Evolutionary conservation across 495 filamentous ascomycete genomes (phyloP).

Genomic region (Aspergillus incahuasiensis): DNA sequence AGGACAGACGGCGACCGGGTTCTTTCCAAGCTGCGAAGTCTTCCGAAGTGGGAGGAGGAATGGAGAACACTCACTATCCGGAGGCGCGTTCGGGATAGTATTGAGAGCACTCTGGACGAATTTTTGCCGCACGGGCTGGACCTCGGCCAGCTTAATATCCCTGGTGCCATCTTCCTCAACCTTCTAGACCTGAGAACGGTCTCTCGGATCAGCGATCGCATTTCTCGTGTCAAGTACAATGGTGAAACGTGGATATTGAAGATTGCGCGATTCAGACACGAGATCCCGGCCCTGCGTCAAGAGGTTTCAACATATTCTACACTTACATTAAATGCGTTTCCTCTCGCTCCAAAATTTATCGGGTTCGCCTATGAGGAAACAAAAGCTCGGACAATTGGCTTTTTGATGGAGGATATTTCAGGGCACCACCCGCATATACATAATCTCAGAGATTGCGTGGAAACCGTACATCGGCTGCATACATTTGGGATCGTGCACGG

Average conservation of each 20-base stretch:
- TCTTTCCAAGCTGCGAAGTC: conserved; percentile 5
- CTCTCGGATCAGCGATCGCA: conserved; percentile 12
- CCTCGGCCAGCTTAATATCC: neutral
- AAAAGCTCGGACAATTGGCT: conserved; percentile 7
- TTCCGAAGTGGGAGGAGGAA: conserved; percentile 9
- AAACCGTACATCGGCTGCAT: conserved; percentile 22
- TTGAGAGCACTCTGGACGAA: conserved; percentile 8
- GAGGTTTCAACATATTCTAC: conserved; percentile 6
- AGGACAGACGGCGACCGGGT: conserved; percentile 6
- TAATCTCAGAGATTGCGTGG: conserved; percentile 6
- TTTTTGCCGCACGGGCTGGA: conserved; percentile 10
- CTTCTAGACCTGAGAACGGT: conserved; percentile 1
- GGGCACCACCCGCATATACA: conserved; percentile 2
- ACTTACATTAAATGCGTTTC: neutral
- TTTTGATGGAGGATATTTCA: conserved; percentile 11
- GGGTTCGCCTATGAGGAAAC: conserved; percentile 15
- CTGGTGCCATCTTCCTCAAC: neutral
- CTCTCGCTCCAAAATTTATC: conserved; percentile 5
- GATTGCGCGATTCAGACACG: conserved; percentile 9
- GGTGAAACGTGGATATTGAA: conserved; percentile 6
- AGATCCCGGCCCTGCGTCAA: conserved; percentile 1
- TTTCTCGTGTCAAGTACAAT: neutral
- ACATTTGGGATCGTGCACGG: conserved; percentile 20
- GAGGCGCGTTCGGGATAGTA: neutral
- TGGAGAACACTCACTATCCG: conserved; percentile 13